These are phyloP conservation scores for Ilyonectria mors-panacis DNA, from an alignment of 2,329 filamentous ascomycete genomes.

Conservation along the genomic window DNA sequence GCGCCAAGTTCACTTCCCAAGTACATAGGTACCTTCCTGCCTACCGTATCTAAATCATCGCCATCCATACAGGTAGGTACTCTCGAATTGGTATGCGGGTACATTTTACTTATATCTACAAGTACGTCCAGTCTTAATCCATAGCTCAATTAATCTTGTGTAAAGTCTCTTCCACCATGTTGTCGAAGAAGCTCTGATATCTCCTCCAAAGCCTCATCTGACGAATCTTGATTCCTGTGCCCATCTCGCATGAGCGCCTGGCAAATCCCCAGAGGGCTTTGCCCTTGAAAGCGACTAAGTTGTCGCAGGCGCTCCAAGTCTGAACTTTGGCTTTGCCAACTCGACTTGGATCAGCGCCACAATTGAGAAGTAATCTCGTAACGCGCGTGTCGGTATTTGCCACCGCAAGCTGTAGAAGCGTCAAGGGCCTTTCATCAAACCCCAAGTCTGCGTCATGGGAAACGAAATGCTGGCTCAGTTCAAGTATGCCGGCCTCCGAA, in stretches of 20 bases:
- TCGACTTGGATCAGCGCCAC: no score
- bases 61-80: neutral
- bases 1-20: neutral
- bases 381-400: neutral
- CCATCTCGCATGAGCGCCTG: neutral
- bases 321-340: neutral
- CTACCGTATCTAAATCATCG: no score
- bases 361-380: neutral
- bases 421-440: neutral
- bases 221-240: no score
- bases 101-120: no score
- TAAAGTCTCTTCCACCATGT: no score
- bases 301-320: neutral
- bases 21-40: neutral
- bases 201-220: no score
- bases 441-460: neutral
- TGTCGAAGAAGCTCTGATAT: no score
- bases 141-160: no score
- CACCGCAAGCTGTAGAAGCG: neutral
- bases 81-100: no score
- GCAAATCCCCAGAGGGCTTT: constrained; percentile 1
- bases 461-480: neutral
- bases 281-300: neutral
- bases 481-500: no score
- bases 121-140: no score